These are phyloP conservation scores for Entophlyctis luteolus DNA, from an alignment of 192 early-diverging fungal genomes.

Conservation along the genomic window DNA sequence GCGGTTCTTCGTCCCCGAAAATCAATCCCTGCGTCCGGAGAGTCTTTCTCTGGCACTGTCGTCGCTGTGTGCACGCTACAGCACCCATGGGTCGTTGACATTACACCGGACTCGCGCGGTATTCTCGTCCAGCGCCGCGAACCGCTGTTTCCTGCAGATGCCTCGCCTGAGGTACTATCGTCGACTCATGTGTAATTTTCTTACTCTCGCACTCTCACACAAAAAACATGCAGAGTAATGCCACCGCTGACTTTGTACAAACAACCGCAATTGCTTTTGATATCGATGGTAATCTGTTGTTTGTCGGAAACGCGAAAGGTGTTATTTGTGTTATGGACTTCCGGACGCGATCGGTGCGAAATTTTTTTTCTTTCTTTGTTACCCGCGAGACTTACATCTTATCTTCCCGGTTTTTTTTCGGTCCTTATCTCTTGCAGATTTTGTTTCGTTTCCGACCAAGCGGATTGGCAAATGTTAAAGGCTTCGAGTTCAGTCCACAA, in stretches of 20 bases:
- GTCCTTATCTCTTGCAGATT: not conserved
- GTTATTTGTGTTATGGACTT: slow-evolving; percentile 58
- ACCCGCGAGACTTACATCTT: not conserved
- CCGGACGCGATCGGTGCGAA: slow-evolving; percentile 48
- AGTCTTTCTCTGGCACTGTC: no score
- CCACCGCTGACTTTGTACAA: slow-evolving; percentile 1
- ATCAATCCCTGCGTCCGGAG: no score
- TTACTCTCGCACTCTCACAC: no score
- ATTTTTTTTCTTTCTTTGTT: not conserved
- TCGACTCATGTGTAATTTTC: no score
- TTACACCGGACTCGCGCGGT: no score
- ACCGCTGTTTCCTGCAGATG: no score
- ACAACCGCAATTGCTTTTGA: slow-evolving; percentile 17
- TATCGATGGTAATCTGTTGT: slow-evolving; percentile 49
- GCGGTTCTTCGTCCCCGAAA: slow-evolving; percentile 78
- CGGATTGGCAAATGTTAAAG: slow-evolving; percentile 49
- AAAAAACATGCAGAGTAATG: no score
- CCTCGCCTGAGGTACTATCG: no score
- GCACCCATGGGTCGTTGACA: no score
- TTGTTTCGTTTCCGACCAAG: slow-evolving; percentile 14
- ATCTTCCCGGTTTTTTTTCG: not conserved
- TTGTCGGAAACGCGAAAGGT: slow-evolving; percentile 67
- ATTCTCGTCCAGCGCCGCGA: no score
- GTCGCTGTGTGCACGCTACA: no score
- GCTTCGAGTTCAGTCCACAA: slow-evolving; percentile 61